Base-by-base conservation (phyloP, 176 grass and related monocot species). In the Thalia dealbata region DNA sequence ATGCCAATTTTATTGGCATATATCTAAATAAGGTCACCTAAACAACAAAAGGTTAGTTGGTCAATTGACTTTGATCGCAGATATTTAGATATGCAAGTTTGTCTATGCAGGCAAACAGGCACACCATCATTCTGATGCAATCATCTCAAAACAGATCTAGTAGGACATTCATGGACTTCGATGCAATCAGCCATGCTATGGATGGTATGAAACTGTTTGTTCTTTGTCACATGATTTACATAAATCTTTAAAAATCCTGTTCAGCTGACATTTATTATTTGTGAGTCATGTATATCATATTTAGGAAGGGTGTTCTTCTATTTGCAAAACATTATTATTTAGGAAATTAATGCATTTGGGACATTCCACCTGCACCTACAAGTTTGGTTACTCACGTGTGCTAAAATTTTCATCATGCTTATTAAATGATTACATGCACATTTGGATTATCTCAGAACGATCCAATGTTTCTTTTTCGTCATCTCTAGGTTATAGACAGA, bases 71-170 rank as follows among this genome's bases (percentile, higher is more conserved):
- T 38, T 64, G 22, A 29, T 4, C n/a, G 24, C 21, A 29, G 26
- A 66, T 35, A 18, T 30, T 66, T 66, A 6, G 3, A 19, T 7
- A 66, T 32, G 2, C 38, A 32, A 6, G 63, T 8, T 16, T 8
- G 5, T 38, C 0, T 32, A 66, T 67, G 18, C 67, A 90, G 84
- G 84, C 84, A 50, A 87, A 87, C 64, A 91, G 81, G 79, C 81
- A 91, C 67, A 91, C 88, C 63, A 96, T 96, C 52, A 73, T 91
- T 80, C 76, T 91, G 78, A 75, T 96, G 70, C 91, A 96, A 59
- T 78, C 81, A 21, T 88, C 83, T 1, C 83, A 70, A 21, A 96
- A 82, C 72, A 83, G 88, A 73, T 73, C 60, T 1, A 78, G 83
- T 0, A 91, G 91, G 66, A 96, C 88, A 56, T 96, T 96, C 61